These are phyloP conservation scores for Coelastrella sp. DNA, from an alignment of 139 green algal genomes.

Conservation along the genomic window DNA sequence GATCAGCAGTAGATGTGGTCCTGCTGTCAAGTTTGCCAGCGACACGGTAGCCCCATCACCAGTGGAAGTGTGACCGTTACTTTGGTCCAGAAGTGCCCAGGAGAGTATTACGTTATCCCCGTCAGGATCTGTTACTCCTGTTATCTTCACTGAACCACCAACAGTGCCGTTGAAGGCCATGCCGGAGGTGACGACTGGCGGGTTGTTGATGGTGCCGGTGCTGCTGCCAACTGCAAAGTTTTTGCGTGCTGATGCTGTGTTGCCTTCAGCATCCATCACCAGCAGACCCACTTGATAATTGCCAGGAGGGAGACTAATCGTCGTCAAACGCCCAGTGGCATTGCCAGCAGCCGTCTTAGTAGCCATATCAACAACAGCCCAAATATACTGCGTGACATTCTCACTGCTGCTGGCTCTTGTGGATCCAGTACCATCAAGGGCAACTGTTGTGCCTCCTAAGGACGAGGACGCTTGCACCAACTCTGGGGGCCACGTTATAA, in stretches of 20 bases:
- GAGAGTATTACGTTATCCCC: slow-evolving; percentile 13
- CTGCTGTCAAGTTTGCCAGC: neutral
- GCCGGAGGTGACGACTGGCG: neutral
- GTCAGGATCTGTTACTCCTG: slow-evolving; percentile 37
- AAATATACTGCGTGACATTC: slow-evolving; percentile 18
- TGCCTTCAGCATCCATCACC: slow-evolving; percentile 26
- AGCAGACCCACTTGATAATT: slow-evolving; percentile 31
- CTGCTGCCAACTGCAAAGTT: slow-evolving; percentile 33
- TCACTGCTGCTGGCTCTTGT: neutral
- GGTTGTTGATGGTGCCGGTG: neutral
- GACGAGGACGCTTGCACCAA: slow-evolving; percentile 11
- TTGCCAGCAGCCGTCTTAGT: slow-evolving; percentile 26
- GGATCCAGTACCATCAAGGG: slow-evolving; percentile 36
- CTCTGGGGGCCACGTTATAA: slow-evolving; percentile 41
- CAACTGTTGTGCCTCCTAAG: neutral
- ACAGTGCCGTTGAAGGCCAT: neutral
- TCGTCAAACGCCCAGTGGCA: slow-evolving; percentile 17
- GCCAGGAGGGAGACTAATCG: slow-evolving; percentile 12
- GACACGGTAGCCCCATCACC: neutral
- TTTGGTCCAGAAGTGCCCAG: slow-evolving; percentile 36
- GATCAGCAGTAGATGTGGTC: slow-evolving; percentile 37
- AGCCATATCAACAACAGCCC: slow-evolving; percentile 41
- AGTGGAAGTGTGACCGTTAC: neutral
- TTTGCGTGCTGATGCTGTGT: slow-evolving; percentile 38
- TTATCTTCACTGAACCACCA: neutral